Percentiles rank a stretch among this genome's conserved stretches.
Evolutionary conservation across 331 rosid species (phyloP).

Genomic region (Rhamnella rubrinervis): DNA sequence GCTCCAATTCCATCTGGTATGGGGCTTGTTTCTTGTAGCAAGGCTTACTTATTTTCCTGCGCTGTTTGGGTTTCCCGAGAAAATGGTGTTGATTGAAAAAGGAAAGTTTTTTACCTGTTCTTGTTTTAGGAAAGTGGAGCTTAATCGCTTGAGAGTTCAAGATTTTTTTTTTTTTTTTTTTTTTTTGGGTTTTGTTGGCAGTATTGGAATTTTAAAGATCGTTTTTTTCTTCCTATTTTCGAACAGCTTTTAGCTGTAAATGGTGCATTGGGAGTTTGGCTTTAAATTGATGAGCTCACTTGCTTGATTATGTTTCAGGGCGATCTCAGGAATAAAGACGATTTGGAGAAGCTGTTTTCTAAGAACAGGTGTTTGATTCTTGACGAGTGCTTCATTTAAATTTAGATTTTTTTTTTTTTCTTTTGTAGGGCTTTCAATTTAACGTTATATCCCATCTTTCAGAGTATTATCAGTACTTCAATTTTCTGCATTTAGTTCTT

Average conservation of each 20-base stretch:
- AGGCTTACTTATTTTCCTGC: neutral
- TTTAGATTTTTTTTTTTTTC: neutral
- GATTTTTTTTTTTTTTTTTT: neutral
- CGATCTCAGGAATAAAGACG: constrained; percentile 68
- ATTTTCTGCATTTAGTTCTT: neutral
- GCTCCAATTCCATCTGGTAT: constrained; percentile 61
- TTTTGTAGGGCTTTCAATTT: neutral
- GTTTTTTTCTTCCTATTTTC: neutral
- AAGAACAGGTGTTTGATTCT: constrained; percentile 39
- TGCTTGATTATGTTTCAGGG: constrained; percentile 44
- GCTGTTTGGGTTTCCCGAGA: neutral
- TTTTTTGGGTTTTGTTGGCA: neutral
- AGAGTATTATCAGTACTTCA: neutral
- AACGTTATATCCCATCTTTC: neutral
- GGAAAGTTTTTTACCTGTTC: too few relatives aligned
- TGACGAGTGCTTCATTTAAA: neutral
- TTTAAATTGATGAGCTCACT: neutral
- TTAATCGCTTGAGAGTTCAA: neutral
- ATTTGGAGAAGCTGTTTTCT: constrained; percentile 74
- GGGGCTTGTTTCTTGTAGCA: neutral
- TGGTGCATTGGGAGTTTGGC: neutral
- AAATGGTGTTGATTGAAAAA: neutral
- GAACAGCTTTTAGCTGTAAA: neutral
- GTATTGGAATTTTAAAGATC: neutral
- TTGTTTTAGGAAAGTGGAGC: too few relatives aligned